Evolutionary conservation across 192 early-diverging fungal genomes (phyloP).

Genomic region (Paraglomus occultum): DNA sequence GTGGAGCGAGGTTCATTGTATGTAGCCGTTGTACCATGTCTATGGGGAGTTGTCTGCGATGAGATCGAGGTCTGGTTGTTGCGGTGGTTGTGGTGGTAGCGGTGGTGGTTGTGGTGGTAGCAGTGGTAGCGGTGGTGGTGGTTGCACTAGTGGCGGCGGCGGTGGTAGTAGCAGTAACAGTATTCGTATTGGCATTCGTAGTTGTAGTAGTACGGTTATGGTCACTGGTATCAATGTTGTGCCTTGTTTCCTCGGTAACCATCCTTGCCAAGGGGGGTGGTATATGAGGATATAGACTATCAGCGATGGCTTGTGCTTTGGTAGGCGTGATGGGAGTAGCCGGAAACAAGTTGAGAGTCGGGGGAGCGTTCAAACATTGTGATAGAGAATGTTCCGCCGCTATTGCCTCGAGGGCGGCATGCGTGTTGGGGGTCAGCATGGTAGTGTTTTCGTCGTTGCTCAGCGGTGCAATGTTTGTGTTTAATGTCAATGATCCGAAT

Average conservation of each 20-base stretch:
- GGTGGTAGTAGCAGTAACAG: not conserved
- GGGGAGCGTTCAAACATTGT: slow-evolving; percentile 3
- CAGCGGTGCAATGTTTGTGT: not conserved
- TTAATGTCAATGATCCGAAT: not conserved
- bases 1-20: slow-evolving; percentile 28
- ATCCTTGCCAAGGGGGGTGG: no score
- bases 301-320: not conserved
- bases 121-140: not conserved
- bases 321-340: slow-evolving; percentile 15
- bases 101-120: not conserved
- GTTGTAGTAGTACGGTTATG: not conserved
- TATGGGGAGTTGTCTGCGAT: slow-evolving; percentile 13
- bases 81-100: not conserved
- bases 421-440: not conserved
- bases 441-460: not conserved
- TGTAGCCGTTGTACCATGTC: slow-evolving; percentile 22
- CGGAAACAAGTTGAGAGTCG: slow-evolving; percentile 17
- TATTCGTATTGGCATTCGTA: not conserved
- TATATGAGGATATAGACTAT: not conserved
- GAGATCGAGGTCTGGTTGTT: not conserved
- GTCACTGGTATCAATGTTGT: not conserved
- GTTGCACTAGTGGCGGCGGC: not conserved
- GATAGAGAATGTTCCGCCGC: no score
- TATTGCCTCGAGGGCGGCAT: not conserved
- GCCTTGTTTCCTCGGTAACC: no score